Evolutionary conservation across 2,329 filamentous ascomycete genomes (phyloP).

Genomic region (Diaporthe velutina): DNA sequence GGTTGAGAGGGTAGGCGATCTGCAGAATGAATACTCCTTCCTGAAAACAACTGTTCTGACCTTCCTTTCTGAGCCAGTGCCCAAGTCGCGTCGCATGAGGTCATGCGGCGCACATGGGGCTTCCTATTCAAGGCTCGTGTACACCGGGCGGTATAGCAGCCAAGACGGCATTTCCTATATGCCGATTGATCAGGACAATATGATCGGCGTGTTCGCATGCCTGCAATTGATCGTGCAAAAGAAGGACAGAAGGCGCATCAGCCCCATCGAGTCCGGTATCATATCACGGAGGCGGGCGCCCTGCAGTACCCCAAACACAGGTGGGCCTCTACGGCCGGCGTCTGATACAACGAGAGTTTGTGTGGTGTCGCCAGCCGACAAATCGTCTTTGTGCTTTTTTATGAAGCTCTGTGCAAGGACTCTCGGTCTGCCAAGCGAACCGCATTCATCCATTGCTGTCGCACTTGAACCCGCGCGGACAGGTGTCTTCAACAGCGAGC

Average conservation of each 20-base stretch:
- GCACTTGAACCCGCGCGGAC: not conserved
- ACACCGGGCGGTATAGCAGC: not conserved
- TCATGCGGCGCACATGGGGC: conserved; percentile 7
- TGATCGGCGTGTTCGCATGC: not conserved
- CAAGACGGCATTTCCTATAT: not conserved
- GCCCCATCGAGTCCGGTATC: not conserved
- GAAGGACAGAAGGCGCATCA: not conserved
- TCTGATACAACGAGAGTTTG: not conserved
- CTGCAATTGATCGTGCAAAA: not conserved
- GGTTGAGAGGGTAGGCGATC: too few species aligned
- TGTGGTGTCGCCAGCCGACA: not conserved
- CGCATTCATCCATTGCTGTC: not conserved
- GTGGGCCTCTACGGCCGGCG: not conserved
- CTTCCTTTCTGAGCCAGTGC: conserved; percentile 20
- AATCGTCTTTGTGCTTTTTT: not conserved
- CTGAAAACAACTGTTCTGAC: not conserved
- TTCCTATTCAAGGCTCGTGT: conserved; percentile 6
- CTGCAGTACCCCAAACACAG: too few species aligned
- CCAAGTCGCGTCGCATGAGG: conserved; percentile 9
- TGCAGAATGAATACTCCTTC: too few species aligned
- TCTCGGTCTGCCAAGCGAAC: not conserved
- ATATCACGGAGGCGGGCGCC: not conserved
- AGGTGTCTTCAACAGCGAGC: not conserved
- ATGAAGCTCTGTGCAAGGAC: not conserved
- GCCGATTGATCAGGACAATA: not conserved